These are phyloP conservation scores for Pseudogymnoascus destructans DNA, from an alignment of 2,329 filamentous ascomycete genomes.

Conservation along the genomic window DNA sequence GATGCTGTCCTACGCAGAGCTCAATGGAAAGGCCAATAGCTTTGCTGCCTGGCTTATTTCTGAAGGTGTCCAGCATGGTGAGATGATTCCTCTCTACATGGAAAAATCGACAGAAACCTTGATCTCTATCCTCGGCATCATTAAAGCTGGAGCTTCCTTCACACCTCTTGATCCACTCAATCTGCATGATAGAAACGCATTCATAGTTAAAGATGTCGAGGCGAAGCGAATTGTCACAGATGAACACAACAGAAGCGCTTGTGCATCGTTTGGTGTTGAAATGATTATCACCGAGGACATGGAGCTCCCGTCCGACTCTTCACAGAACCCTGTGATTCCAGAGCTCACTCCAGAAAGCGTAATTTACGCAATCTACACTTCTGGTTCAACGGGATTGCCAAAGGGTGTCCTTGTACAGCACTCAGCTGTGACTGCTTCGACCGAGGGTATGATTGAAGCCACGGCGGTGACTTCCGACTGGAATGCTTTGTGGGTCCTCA, in stretches of 20 bases:
- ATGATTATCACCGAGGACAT: not conserved
- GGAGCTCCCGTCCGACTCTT: not conserved
- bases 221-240: constrained; percentile 2
- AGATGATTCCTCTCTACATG: constrained; percentile 7
- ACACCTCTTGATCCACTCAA: constrained; percentile 8
- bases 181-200: not conserved
- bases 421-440: not conserved
- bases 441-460: not conserved
- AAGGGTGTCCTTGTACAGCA: constrained; percentile 4
- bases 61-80: not conserved
- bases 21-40: constrained; percentile 6
- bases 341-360: not conserved
- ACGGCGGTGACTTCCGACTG: constrained; percentile 16
- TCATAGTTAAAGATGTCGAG: not conserved
- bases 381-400: constrained; percentile 5
- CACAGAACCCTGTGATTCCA: not conserved
- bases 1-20: constrained; percentile 1
- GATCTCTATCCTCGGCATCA: constrained; percentile 6
- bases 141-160: constrained; percentile 1
- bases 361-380: constrained; percentile 10
- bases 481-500: constrained; percentile 9
- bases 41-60: not conserved
- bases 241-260: not conserved
- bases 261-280: not conserved
- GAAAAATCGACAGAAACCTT: constrained; percentile 8